A percentile compares a stretch with the other conserved stretches of the same genome.
Evolutionary conservation across 1,284 basidiomycete genomes (phyloP).

Genomic region (Rhodotorula mucilaginosa): DNA sequence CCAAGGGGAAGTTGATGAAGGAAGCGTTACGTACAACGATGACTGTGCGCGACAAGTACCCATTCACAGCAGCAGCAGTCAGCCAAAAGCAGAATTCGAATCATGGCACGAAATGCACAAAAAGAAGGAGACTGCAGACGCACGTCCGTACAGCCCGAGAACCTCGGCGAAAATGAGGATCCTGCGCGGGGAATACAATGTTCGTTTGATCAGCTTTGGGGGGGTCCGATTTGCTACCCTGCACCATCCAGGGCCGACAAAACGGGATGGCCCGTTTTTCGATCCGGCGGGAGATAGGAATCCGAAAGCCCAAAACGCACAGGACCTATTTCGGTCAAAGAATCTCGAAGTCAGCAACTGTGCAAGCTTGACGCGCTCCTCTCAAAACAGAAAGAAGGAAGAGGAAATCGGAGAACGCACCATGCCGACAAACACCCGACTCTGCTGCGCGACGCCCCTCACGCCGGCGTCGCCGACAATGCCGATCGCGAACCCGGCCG

Average conservation of each 20-base stretch:
- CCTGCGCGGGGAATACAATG: slow-evolving; percentile 12
- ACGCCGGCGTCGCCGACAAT: slow-evolving; percentile 55
- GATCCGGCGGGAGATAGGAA: neutral
- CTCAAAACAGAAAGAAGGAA: too few species aligned
- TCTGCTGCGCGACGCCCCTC: slow-evolving; percentile 52
- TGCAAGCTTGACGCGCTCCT: neutral
- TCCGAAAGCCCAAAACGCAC: neutral
- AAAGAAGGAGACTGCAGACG: neutral
- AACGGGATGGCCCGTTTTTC: neutral
- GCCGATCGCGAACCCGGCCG: slow-evolving; percentile 53
- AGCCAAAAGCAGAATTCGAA: neutral
- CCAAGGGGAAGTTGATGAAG: neutral
- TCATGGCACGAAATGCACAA: neutral
- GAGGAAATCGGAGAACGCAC: too few species aligned
- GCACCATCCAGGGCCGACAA: neutral
- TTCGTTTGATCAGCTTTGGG: too few species aligned
- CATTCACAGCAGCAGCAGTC: neutral
- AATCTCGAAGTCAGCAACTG: neutral
- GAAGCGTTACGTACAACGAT: slow-evolving; percentile 47
- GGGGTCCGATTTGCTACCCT: too few species aligned
- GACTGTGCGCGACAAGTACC: slow-evolving; percentile 21
- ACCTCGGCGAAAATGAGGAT: slow-evolving; percentile 53
- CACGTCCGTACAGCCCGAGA: slow-evolving; percentile 47
- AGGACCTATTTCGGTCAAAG: neutral
- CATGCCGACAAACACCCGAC: slow-evolving; percentile 26